phyloP scores from a whole-genome alignment of 2,329 filamentous ascomycete genomes.

The Zymoseptoria crescenta region DNA sequence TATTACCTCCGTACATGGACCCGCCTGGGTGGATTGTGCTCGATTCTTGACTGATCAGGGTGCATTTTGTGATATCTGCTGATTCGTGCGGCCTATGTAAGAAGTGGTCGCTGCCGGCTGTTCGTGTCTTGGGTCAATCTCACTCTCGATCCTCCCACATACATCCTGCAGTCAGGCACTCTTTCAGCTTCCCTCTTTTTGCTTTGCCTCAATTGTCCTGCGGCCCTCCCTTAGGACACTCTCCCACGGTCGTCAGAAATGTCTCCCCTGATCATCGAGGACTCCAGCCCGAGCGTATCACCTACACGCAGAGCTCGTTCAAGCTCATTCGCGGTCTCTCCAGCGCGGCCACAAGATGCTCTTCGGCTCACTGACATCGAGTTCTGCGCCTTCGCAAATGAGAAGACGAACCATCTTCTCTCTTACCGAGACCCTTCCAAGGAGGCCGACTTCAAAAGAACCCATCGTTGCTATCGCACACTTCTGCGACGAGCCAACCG shows the following conservation, averaged over 20 bases:
- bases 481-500: slow-evolving; percentile 7
- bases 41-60: neutral
- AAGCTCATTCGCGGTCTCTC: slow-evolving; percentile 15
- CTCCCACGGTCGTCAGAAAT: slow-evolving; percentile 2
- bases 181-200: neutral
- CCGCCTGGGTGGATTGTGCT: neutral
- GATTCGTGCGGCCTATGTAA: neutral
- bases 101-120: neutral
- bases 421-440: slow-evolving; percentile 26
- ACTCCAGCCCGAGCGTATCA: slow-evolving; percentile 7
- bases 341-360: slow-evolving; percentile 21
- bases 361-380: slow-evolving; percentile 34
- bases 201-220: neutral
- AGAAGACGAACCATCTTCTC: slow-evolving; percentile 27
- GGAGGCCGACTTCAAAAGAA: slow-evolving; percentile 22
- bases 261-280: slow-evolving; percentile 16
- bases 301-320: slow-evolving; percentile 12
- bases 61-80: neutral
- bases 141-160: neutral
- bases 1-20: neutral
- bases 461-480: slow-evolving; percentile 16
- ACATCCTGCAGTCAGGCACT: neutral
- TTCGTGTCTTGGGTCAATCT: neutral
- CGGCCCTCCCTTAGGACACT: neutral
- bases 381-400: slow-evolving; percentile 32